Base-by-base conservation (phyloP, 164 flowering plant species). In the Cinnamomum chago region DNA sequence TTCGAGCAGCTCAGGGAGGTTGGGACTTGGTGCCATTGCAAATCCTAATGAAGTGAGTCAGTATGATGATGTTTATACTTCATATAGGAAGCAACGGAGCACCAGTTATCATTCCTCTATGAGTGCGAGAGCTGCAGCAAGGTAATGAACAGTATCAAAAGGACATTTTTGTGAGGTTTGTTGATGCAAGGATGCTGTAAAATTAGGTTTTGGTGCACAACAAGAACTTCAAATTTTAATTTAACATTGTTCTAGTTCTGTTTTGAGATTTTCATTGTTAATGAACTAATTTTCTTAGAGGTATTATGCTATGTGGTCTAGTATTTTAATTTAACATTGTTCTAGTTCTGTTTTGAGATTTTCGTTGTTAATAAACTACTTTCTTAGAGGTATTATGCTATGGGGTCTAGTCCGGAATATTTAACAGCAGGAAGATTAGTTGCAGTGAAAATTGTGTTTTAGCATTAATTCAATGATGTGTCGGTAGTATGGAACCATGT, bases 71-170 rank as follows among this genome's bases (percentile, higher is more conserved):
- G 99, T 96, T 67, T 96, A 96, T 78, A 67, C 90, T 15, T 94
- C 98, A 14, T 96, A 96, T 75, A 82, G 98, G 84, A 96, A 96
- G 78, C 92, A 94, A 65, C 84, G 98, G 75, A 96, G 99, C 85
- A 87, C 97, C 64, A 92, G 70, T 62, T 96, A 96, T 73, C 99
- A 96, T 79, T 68, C 97, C 12, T 92, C 98, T 65, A 92, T 94
- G 94, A 94, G 97, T 80, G 92, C 92, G 15, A 85, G 98, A 80
- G 90, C 98, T 58, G 77, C 90, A 24, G 75, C 89, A 14, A 78
- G 80, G 78, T 82, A 50, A 58, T 9, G 12, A 72, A 28, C 18
- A 15, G 23, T 20, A 9, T 7, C n/a, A 3, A 7, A 5, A 1
- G 25, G 17, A 4, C 24, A 17, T 68, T 30, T 30, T 68, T 27